A percentile compares a stretch with the other conserved stretches of the same genome.
Conservation (phyloP, 805 yeast genomes). For the Candida maris region DNA sequence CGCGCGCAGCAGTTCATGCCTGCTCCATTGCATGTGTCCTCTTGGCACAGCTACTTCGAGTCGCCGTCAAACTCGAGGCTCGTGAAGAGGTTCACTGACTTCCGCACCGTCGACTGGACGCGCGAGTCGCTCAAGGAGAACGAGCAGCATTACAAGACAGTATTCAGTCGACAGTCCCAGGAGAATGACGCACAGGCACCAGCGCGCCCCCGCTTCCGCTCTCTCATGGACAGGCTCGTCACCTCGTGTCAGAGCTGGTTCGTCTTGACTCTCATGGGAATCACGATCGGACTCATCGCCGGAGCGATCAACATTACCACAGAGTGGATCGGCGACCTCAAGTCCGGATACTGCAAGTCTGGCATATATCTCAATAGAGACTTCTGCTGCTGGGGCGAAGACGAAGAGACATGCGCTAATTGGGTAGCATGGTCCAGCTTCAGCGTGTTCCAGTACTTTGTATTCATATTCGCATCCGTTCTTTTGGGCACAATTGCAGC, state of each 20-base stretch:
- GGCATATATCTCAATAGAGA: constrained; percentile 66
- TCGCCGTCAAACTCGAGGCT: constrained; percentile 13
- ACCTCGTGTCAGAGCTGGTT: constrained; percentile 60
- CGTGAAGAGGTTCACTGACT: constrained; percentile 53
- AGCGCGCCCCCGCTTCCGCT: constrained; percentile 8
- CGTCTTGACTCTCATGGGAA: constrained; percentile 71
- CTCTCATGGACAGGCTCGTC: constrained; percentile 26
- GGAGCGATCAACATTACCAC: constrained; percentile 78
- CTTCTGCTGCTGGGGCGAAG: constrained; percentile 79
- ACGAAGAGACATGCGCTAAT: constrained; percentile 46
- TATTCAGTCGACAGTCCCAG: constrained; percentile 8
- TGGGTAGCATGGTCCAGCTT: constrained; percentile 68
- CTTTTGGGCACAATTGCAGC: constrained; percentile 65
- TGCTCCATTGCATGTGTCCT: too few relatives aligned
- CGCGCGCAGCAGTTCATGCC: too few relatives aligned
- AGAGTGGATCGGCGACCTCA: constrained; percentile 77
- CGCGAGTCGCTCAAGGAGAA: constrained; percentile 56
- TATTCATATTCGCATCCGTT: constrained; percentile 58
- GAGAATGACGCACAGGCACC: constrained; percentile 7
- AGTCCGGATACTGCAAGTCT: constrained; percentile 71
- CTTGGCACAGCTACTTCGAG: constrained; percentile 25
- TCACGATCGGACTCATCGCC: constrained; percentile 77
- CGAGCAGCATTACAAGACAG: constrained; percentile 23
- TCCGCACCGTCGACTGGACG: constrained; percentile 68
- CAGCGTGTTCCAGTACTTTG: constrained; percentile 45